Percentiles rank a stretch among this genome's conserved stretches.
phyloP scores from a whole-genome alignment of 805 yeast species.

The Ogataea kodamae region DNA sequence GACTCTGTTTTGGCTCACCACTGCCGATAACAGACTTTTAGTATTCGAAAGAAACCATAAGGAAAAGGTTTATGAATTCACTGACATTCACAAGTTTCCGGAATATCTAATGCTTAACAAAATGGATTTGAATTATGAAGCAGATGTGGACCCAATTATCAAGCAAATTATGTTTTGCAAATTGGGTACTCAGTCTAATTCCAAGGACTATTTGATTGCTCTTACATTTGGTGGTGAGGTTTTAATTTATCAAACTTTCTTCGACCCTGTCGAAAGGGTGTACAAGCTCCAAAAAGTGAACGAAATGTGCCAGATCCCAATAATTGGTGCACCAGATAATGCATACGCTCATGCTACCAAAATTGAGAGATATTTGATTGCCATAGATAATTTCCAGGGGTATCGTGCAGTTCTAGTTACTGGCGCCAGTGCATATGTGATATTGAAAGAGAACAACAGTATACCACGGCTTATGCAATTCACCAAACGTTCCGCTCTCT shows the following conservation, averaged over 20 bases:
- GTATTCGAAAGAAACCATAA: constrained; percentile 55
- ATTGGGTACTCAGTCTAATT: constrained; percentile 54
- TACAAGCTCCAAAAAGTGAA: constrained; percentile 41
- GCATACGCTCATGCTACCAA: constrained; percentile 66
- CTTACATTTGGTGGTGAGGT: constrained; percentile 82
- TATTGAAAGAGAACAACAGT: constrained; percentile 62
- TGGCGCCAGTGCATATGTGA: constrained; percentile 68
- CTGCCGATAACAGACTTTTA: constrained; percentile 73
- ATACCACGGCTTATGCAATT: constrained; percentile 64
- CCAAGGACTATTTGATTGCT: constrained; percentile 64
- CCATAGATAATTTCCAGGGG: constrained; percentile 56
- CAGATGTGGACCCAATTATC: constrained; percentile 68
- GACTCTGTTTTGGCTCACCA: constrained; percentile 59
- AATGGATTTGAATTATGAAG: constrained; percentile 46
- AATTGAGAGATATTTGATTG: constrained; percentile 64
- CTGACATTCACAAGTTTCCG: constrained; percentile 45
- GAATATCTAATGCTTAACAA: constrained; percentile 40
- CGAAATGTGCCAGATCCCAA: constrained; percentile 40
- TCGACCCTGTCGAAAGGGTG: constrained; percentile 37
- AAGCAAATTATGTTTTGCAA: constrained; percentile 63
- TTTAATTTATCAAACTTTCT: constrained; percentile 56
- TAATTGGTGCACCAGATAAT: constrained; percentile 80
- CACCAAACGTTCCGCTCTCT: constrained; percentile 60
- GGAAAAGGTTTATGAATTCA: constrained; percentile 51
- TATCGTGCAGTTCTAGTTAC: constrained; percentile 62